A percentile compares a stretch with the other conserved stretches of the same genome.
These are phyloP conservation scores for Agastache rugosa DNA, from an alignment of 257 asterid species.

Conservation along the genomic window DNA sequence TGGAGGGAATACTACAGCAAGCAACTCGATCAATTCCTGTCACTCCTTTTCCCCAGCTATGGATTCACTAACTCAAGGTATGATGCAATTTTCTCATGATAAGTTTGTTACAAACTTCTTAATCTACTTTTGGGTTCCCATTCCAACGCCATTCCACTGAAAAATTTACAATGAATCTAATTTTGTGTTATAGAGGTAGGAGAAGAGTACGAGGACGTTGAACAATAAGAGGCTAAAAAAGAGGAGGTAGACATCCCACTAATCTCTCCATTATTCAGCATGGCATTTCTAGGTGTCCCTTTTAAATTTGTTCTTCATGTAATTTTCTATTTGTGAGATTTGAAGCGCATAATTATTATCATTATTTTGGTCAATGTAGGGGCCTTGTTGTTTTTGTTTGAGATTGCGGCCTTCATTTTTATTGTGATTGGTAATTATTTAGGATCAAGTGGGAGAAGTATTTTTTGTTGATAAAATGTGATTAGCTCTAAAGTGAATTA, in stretches of 20 bases:
- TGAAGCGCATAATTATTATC: too few relatives aligned
- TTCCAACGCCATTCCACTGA: background rate
- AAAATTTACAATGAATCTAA: background rate
- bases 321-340: too few relatives aligned
- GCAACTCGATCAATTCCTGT: background rate
- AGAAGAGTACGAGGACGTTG: background rate
- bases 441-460: too few relatives aligned
- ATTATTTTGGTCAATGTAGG: too few relatives aligned
- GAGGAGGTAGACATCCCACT: background rate
- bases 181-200: background rate
- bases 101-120: background rate
- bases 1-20: conserved; percentile 19
- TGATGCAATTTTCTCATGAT: background rate
- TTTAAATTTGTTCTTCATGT: background rate
- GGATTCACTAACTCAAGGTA: conserved; percentile 2
- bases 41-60: background rate
- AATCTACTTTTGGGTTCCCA: background rate
- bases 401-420: too few relatives aligned
- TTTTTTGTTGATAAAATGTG: too few relatives aligned
- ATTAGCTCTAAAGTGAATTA: too few relatives aligned
- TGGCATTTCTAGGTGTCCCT: background rate
- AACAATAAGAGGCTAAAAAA: background rate
- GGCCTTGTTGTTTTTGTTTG: too few relatives aligned
- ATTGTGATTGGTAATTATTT: too few relatives aligned
- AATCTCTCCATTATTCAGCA: background rate